Conservation (phyloP, 2,329 filamentous ascomycete genomes). For the Xylariaceae sp. region DNA sequence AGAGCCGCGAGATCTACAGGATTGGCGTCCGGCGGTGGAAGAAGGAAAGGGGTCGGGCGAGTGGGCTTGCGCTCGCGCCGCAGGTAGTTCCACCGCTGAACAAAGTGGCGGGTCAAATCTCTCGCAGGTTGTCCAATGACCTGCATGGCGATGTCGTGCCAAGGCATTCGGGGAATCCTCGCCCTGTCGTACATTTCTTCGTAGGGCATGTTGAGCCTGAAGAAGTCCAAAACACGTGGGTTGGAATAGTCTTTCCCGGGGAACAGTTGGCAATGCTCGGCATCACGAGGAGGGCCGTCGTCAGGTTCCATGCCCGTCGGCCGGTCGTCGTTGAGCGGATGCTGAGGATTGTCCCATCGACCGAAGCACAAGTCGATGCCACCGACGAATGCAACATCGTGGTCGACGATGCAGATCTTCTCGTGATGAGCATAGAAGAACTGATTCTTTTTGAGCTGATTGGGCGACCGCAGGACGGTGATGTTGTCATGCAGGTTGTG, state of each 20-base stretch:
- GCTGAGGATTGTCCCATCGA: constrained; percentile 94
- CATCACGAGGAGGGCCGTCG: constrained; percentile 72
- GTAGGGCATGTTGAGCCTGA: constrained; percentile 86
- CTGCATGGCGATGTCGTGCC: constrained; percentile 98
- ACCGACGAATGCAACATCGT: constrained; percentile 91
- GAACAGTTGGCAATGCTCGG: constrained; percentile 93
- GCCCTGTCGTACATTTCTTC: constrained; percentile 98
- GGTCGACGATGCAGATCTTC: constrained; percentile 95
- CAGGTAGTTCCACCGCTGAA: constrained; percentile 97
- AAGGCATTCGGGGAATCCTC: constrained; percentile 89
- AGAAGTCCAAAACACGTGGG: constrained; percentile 92
- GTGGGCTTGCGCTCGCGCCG: constrained; percentile 90
- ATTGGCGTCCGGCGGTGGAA: constrained; percentile 91
- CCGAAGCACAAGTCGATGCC: constrained; percentile 97
- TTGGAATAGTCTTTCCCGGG: constrained; percentile 99
- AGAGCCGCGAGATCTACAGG: constrained; percentile 81
- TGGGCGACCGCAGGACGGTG: constrained; percentile 92
- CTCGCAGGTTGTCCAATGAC: constrained; percentile 93
- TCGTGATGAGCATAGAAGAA: constrained; percentile 99
- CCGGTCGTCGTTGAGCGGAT: constrained; percentile 87
- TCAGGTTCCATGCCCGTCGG: constrained; percentile 87
- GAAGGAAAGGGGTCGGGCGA: constrained; percentile 84
- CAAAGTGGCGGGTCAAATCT: constrained; percentile 92
- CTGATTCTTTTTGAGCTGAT: constrained; percentile 97
- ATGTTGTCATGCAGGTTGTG: constrained; percentile 95